Base-by-base conservation (phyloP, 2,329 filamentous ascomycete genomes). In the Corinectria fuckeliana region DNA sequence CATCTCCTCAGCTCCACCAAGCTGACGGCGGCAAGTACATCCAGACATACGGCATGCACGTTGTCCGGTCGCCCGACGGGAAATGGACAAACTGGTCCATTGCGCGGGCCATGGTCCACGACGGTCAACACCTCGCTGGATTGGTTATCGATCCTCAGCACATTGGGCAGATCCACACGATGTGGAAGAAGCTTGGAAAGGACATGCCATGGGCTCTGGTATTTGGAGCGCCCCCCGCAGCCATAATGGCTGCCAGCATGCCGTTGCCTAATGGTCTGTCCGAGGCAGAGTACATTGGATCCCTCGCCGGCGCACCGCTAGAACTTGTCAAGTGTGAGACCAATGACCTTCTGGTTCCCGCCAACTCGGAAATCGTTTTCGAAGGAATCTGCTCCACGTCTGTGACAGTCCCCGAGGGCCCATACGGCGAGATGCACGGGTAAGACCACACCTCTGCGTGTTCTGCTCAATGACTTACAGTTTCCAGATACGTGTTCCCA, bases 321-420 rank as follows among this genome's bases (percentile, higher is more conserved):
- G 78, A 84, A 28, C 62, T 85, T 0, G 77, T 81, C 32, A 84
- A 83, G 62, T 84, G 81, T 54, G 82, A 84, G n/a, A 81, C 77
- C 0, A 85, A 81, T 55, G 73, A 78, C 21, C 65, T 85, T 0
- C 66, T 74, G 3, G 81, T 85, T 1, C 82, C 82, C 0, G 81
- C 82, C 0, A 82, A 77, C 54, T 66, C 73, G 0, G 82, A 85
- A 63, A 84, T 85, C 49, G 77, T 85, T 0, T 69, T 85, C 2
- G 82, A 85, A 56, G 82, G 82, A 3, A 78, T 75, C 0, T 61
- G 80, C 13, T 84, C 80, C 0, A 71, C 78, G 5, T 75, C 76
- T 0, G 77, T 83, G 42, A 78, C 65, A 9, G 79, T 10, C 2
- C 56, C 36, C 0, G 82, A 85, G 54, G 82, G 81, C 0, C 82